These are phyloP conservation scores for Tetragonia tetragonoides DNA, from an alignment of 148 eudicot species.

Conservation along the genomic window DNA sequence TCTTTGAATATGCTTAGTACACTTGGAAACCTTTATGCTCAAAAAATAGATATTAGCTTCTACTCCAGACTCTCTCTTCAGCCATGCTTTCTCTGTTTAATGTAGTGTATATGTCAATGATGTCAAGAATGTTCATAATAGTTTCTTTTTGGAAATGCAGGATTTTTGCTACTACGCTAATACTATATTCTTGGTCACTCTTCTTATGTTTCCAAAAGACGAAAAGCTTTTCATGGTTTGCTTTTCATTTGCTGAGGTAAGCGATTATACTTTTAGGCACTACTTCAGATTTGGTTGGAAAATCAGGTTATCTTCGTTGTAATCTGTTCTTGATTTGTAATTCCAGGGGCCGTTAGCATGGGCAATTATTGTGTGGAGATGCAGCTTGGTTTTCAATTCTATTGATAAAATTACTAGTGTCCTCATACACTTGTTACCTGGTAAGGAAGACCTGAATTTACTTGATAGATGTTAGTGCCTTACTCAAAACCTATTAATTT, in stretches of 20 bases:
- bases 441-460: constrained; percentile 36
- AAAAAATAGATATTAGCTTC: not conserved
- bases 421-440: constrained; percentile 93
- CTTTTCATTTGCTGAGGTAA: constrained; percentile 97
- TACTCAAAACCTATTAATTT: constrained; percentile 1
- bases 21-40: not conserved
- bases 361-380: constrained; percentile 97
- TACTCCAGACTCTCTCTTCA: not conserved
- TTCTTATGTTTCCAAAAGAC: constrained; percentile 69
- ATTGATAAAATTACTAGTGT: constrained; percentile 93
- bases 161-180: constrained; percentile 99
- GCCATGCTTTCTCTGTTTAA: not conserved
- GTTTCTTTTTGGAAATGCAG: constrained; percentile 44
- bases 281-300: not conserved
- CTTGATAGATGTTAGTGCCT: not conserved
- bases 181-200: constrained; percentile 81
- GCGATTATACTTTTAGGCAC: not conserved
- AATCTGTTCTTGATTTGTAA: constrained; percentile 1
- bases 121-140: not conserved
- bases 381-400: constrained; percentile 92
- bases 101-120: not conserved
- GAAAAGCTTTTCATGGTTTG: constrained; percentile 98
- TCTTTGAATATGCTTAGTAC: not conserved
- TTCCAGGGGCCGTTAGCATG: constrained; percentile 94
- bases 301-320: not conserved